Base-by-base conservation (phyloP, 805 yeast genomes). In the Lipomyces oligophaga region DNA sequence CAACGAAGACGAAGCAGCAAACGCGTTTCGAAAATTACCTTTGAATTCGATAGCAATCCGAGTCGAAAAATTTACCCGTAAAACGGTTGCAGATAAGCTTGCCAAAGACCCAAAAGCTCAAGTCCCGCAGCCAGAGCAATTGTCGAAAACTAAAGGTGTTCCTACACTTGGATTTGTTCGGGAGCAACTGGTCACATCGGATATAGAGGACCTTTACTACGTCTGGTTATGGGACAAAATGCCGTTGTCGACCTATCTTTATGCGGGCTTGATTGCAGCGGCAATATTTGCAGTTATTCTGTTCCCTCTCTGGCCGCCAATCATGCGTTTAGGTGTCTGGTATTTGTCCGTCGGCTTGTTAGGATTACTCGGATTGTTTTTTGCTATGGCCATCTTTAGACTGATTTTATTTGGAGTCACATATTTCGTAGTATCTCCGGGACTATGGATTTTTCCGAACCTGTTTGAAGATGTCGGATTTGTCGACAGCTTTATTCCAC, bases 361-460 rank as follows among this genome's bases (percentile, higher is more conserved):
- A 53, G 88, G 85, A 0, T 67, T 90, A 30, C 72, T 93, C 35
- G 88, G 80, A 3, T 69, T 77, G 38, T 83, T 93, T 66, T 83
- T 93, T 56, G 83, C 68, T 18, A 66, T 85, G 58, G 95, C 97
- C 1, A 73, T 93, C 35, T 68, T 90, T 27, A 76, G 98, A 62
- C 70, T 89, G 63, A 72, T 89, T 33, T 63, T 93, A 21, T 86
- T 80, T 59, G 57, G 75, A 21, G 57, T 83, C 41, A 76, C 88
- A 0, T 75, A 76, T 55, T 68, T 81, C 38, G 66, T 77, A 1
- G 68, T 75, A 46, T 77, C 79, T 5, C 79, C 79, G 34, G 95
- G 95, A n/a, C 75, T 93, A 63, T 93, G 98, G 98, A 64, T 93
- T 38, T 90, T 87, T 75, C 98, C 98, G 46, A 90, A 90, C 63